These are phyloP conservation scores for Pseudopyrenochaeta lycopersici DNA, from an alignment of 2,329 filamentous ascomycete species.

Conservation along the genomic window DNA sequence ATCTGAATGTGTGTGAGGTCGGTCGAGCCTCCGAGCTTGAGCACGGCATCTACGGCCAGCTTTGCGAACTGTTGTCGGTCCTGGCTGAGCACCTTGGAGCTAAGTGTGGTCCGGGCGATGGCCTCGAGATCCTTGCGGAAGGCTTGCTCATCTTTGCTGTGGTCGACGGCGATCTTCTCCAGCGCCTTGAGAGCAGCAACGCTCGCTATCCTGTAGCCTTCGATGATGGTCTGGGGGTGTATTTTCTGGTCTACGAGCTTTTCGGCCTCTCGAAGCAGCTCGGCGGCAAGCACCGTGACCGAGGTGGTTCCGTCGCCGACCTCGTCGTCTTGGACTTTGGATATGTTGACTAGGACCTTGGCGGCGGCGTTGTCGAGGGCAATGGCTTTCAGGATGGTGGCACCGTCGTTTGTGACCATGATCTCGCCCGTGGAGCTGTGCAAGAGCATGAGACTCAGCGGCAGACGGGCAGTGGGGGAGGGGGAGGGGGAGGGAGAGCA, in stretches of 20 bases:
- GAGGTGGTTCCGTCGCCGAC: constrained; percentile 98
- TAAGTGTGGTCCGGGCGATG: constrained; percentile 94
- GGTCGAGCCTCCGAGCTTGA: constrained; percentile 87
- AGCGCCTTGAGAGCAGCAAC: constrained; percentile 85
- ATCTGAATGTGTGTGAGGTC: constrained; percentile 98
- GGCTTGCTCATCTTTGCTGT: constrained; percentile 81
- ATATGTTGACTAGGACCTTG: constrained; percentile 98
- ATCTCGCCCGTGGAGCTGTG: constrained; percentile 91
- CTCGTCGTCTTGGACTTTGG: constrained; percentile 98
- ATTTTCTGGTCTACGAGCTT: constrained; percentile 98
- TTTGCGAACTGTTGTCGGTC: constrained; percentile 91
- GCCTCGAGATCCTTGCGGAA: constrained; percentile 90
- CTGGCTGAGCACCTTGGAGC: constrained; percentile 95
- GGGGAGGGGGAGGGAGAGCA: constrained; percentile 47
- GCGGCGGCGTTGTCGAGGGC: constrained; percentile 97
- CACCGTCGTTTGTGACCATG: constrained; percentile 98
- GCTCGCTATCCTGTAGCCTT: constrained; percentile 97
- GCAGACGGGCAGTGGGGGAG: background rate
- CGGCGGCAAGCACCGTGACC: constrained; percentile 93
- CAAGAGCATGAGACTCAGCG: constrained; percentile 30
- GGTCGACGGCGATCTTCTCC: constrained; percentile 85
- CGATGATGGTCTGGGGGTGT: constrained; percentile 98
- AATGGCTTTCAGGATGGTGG: constrained; percentile 97
- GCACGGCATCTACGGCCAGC: constrained; percentile 88
- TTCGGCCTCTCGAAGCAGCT: constrained; percentile 94